phyloP scores from a whole-genome alignment of 768 basidiomycete genomes.

The Leucogyrophana mollusca region DNA sequence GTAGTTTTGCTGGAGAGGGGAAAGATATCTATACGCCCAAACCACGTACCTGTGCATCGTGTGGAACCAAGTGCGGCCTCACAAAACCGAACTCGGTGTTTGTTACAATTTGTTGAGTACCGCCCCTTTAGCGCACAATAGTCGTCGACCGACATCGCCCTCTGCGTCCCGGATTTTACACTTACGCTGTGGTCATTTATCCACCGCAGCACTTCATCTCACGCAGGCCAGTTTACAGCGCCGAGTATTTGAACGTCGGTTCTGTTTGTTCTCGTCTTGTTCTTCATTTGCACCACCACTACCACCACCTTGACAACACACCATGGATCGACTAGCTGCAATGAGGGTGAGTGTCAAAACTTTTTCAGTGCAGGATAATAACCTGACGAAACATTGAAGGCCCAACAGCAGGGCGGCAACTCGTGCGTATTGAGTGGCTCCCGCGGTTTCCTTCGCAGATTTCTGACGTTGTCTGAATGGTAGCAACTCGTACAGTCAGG shows the following conservation, averaged over 20 bases:
- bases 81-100: background rate
- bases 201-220: background rate
- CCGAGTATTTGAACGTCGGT: too few relatives aligned
- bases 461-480: conserved; percentile 10
- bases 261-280: conserved; percentile 8
- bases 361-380: background rate
- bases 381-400: conserved; percentile 37
- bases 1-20: too few relatives aligned
- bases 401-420: conserved; percentile 60
- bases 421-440: conserved; percentile 40
- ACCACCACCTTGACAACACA: conserved; percentile 52
- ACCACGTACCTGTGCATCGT: too few relatives aligned
- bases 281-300: conserved; percentile 17
- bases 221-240: too few relatives aligned
- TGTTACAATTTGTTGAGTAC: conserved; percentile 4
- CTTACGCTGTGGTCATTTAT: conserved; percentile 1
- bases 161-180: background rate
- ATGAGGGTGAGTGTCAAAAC: conserved; percentile 58
- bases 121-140: background rate
- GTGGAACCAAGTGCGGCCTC: too few relatives aligned
- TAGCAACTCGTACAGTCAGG: conserved; percentile 28
- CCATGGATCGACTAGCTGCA: conserved; percentile 85
- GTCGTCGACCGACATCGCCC: background rate
- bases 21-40: too few relatives aligned
- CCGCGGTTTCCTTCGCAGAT: conserved; percentile 2